These are phyloP conservation scores for Phyllosticta citribraziliensis DNA, from an alignment of 2,329 filamentous ascomycete genomes.

Conservation along the genomic window DNA sequence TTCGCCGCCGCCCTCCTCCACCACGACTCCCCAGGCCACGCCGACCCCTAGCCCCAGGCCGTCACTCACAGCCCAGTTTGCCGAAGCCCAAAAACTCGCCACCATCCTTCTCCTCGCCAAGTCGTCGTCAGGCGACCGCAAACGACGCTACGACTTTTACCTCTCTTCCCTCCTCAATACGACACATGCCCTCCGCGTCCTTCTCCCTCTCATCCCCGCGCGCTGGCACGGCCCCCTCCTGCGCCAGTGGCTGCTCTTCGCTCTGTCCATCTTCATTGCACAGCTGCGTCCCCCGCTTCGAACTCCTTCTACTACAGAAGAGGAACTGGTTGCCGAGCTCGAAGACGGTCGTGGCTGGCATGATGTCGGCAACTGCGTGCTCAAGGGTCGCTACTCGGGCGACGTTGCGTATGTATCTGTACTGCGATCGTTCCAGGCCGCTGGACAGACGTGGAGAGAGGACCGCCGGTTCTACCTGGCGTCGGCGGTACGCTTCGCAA, in stretches of 20 bases:
- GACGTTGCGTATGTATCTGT: constrained; percentile 74
- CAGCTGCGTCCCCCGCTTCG: constrained; percentile 52
- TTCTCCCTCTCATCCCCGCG: constrained; percentile 67
- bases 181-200: constrained; percentile 77
- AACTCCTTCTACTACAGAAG: neutral
- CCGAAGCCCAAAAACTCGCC: constrained; percentile 50
- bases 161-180: constrained; percentile 73
- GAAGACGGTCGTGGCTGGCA: constrained; percentile 64
- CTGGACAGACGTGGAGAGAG: constrained; percentile 65
- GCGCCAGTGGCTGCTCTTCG: constrained; percentile 82
- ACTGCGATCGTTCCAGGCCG: constrained; percentile 64
- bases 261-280: constrained; percentile 66
- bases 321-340: constrained; percentile 47
- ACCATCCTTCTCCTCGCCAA: constrained; percentile 53
- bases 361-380: constrained; percentile 60
- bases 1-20: neutral
- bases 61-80: constrained; percentile 58
- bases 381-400: constrained; percentile 56
- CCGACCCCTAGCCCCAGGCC: constrained; percentile 2
- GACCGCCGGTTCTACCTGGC: constrained; percentile 55
- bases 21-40: neutral
- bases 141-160: constrained; percentile 66
- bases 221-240: constrained; percentile 65
- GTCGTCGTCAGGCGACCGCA: constrained; percentile 30
- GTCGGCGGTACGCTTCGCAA: constrained; percentile 61